Base-by-base conservation (phyloP, 2,329 filamentous ascomycete species). In the Xylariomycetidae sp. region DNA sequence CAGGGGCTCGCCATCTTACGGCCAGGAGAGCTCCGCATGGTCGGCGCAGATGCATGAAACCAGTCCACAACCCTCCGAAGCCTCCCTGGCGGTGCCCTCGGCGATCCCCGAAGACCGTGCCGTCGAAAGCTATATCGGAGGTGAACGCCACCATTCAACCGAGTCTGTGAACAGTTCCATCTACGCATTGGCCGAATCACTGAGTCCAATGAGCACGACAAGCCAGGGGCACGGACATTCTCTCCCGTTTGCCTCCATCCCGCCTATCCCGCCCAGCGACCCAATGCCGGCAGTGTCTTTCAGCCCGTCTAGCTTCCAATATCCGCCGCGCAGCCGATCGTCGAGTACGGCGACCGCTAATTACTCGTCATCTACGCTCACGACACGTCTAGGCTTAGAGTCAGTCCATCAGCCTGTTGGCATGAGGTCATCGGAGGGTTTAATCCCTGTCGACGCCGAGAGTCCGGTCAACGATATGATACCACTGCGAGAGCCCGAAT, bases 91-190 rank as follows among this genome's bases (percentile, higher is more conserved):
- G 18, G 37, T 30, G 15, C 41, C 43, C 14, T 32, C 36, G 4
- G 37, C 44, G 8, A 53, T 48, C 14, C 49, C 45, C n/a, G 43
- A 44, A 18, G 42, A 47, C 14, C 43, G 37, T 27, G 42, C 37
- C 25, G 27, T 49, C 16, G 28, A 37, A 18, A 33, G 30, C 31
- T 40, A 42, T 33, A 33, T 42, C 27, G 35, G 39, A 10, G 34
- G 42, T 31, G 25, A 38, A 26, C 53, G 49, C 15, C 54, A 49
- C 16, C 53, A 49, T 9, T 61, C 58, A 16, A 56, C 52, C 20
- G 59, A 62, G 27, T 62, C 58, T 4, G 47, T 56, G 15, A 58
- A 58, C 30, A 60, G 58, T 34, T 61, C 57, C 3, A 46, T 60
- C 16, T 57, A 60, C 25, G 57, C 60, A 17, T 34, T 53, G 9